Evolutionary conservation across 2,329 filamentous ascomycete species (phyloP).

Genomic region (Cytospora chrysosperma): DNA sequence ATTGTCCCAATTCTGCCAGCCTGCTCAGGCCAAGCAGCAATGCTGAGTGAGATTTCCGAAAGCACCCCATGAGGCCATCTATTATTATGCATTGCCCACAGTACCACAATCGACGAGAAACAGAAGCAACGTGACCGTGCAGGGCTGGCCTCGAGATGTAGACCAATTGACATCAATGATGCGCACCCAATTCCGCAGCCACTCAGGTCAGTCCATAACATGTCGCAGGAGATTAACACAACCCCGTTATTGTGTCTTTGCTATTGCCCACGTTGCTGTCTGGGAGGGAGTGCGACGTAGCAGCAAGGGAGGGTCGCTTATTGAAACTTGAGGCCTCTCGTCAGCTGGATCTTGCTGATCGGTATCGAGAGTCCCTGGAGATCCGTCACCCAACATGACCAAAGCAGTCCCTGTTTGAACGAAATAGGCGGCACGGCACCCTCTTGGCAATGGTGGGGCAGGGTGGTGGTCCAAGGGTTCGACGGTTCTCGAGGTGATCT

Average conservation of each 20-base stretch:
- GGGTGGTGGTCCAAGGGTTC: background rate
- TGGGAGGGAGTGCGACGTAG: background rate
- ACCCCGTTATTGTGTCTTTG: background rate
- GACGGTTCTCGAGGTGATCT: slow-evolving; percentile 13
- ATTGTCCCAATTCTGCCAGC: background rate
- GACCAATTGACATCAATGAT: too few relatives aligned
- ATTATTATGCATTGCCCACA: background rate
- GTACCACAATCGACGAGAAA: background rate
- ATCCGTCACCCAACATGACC: slow-evolving; percentile 6
- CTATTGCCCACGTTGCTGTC: background rate
- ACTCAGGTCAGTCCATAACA: background rate
- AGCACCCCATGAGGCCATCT: background rate
- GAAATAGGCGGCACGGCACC: background rate
- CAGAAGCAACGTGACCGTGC: too few relatives aligned
- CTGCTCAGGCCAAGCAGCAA: background rate
- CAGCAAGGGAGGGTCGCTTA: slow-evolving; percentile 1
- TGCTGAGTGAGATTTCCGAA: background rate
- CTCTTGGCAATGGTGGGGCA: slow-evolving; percentile 3
- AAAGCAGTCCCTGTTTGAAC: background rate
- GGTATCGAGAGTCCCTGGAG: slow-evolving; percentile 16
- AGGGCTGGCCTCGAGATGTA: background rate
- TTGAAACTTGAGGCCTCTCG: slow-evolving; percentile 15
- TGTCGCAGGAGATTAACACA: background rate
- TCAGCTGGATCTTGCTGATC: slow-evolving; percentile 15
- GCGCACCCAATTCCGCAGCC: background rate